These are phyloP conservation scores for Mucor indicus DNA, from an alignment of 371 early-diverging fungal genomes.

Conservation along the genomic window DNA sequence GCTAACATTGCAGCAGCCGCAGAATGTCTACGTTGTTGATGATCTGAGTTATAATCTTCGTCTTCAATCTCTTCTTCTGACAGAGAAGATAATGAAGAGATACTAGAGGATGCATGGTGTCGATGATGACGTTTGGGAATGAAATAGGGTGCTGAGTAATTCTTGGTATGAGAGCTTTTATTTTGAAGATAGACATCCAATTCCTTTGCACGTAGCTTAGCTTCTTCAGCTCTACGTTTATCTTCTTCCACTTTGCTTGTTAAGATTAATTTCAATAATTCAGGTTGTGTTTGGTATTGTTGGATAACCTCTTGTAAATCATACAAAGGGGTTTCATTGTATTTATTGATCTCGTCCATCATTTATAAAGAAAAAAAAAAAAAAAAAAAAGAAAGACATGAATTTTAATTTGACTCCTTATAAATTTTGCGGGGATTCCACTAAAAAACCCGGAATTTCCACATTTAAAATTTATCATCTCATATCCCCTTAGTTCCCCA, in stretches of 20 bases:
- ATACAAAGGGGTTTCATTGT: conserved; percentile 9
- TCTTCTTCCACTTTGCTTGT: conserved; percentile 67
- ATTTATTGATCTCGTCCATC: neutral
- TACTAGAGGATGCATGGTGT: conserved; percentile 1
- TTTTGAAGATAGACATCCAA: conserved; percentile 41
- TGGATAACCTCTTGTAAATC: conserved; percentile 59
- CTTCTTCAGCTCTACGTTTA: conserved; percentile 61
- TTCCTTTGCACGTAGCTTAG: conserved; percentile 54
- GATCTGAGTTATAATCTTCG: conserved; percentile 7
- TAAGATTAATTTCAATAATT: conserved; percentile 58
- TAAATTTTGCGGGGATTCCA: too few relatives aligned
- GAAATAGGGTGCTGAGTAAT: neutral
- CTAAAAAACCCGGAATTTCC: conserved; percentile 20
- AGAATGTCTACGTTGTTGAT: conserved; percentile 40
- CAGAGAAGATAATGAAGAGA: conserved; percentile 3
- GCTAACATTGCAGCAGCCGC: conserved; percentile 52
- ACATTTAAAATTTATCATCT: conserved; percentile 5
- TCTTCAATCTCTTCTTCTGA: conserved; percentile 8
- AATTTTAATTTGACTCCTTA: neutral
- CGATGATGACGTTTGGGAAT: conserved; percentile 1
- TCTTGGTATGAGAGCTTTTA: conserved; percentile 3
- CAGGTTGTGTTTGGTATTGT: conserved; percentile 59
- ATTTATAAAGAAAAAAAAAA: neutral
- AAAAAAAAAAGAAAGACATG: neutral
- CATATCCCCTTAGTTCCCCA: neutral